A percentile compares a stretch with the other conserved stretches of the same genome.
These are phyloP conservation scores for Neocatenulostroma microsporum DNA, from an alignment of 2,329 filamentous ascomycete species.

Conservation along the genomic window DNA sequence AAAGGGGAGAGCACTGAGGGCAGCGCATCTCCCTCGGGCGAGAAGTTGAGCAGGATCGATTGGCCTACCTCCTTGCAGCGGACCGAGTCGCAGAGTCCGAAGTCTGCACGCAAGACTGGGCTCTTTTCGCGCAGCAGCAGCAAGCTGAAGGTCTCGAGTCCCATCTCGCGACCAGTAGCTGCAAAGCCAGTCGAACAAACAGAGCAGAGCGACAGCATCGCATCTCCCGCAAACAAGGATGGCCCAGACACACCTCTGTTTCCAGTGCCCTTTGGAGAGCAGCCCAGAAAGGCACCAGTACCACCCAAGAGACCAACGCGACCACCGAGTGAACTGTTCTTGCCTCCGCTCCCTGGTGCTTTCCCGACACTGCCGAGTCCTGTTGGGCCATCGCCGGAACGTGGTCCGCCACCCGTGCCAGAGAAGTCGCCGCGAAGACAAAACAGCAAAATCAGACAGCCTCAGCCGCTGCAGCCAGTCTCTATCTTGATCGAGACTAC, in stretches of 20 bases:
- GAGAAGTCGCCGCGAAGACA: constrained; percentile 12
- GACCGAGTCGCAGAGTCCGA: constrained; percentile 4
- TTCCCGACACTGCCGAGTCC: constrained; percentile 5
- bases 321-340: constrained; percentile 14
- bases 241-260: neutral
- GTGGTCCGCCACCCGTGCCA: constrained; percentile 13
- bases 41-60: neutral
- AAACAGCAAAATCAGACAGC: neutral
- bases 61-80: constrained; percentile 2
- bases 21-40: no score
- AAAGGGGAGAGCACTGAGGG: constrained; percentile 1
- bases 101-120: constrained; percentile 1
- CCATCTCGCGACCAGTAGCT: constrained; percentile 1
- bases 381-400: neutral
- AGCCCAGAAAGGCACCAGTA: constrained; percentile 12
- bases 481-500: constrained; percentile 1
- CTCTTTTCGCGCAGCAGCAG: constrained; percentile 4
- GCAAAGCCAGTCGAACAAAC: neutral
- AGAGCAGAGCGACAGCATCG: neutral
- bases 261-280: constrained; percentile 8
- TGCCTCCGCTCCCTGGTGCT: constrained; percentile 7
- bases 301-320: constrained; percentile 18
- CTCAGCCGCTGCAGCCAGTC: neutral
- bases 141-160: constrained; percentile 7
- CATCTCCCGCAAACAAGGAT: neutral